phyloP scores from a whole-genome alignment of 2,329 filamentous ascomycete genomes.

The Grosmannia penicillata region DNA sequence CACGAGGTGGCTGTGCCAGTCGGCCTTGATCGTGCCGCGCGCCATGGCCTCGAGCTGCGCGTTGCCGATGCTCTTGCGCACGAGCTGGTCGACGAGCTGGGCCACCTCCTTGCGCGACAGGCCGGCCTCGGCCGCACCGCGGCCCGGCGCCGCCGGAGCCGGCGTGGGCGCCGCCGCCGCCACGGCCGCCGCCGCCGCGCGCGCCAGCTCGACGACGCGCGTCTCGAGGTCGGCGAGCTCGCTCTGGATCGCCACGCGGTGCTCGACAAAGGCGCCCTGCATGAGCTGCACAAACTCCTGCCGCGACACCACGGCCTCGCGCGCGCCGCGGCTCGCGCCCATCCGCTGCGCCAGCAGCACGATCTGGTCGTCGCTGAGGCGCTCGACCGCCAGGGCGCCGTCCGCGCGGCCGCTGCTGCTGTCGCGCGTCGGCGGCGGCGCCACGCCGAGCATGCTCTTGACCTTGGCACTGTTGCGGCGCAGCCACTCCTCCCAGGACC shows the following conservation, averaged over 20 bases:
- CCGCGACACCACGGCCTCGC: slow-evolving; percentile 26
- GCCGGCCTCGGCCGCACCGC: slow-evolving; percentile 12
- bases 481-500: slow-evolving; percentile 37
- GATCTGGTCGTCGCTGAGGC: slow-evolving; percentile 20
- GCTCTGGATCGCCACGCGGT: slow-evolving; percentile 23
- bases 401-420: not conserved
- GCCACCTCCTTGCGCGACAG: slow-evolving; percentile 26
- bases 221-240: slow-evolving; percentile 24
- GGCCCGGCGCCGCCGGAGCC: slow-evolving; percentile 3
- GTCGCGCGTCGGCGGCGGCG: not conserved
- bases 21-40: slow-evolving; percentile 27
- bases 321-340: slow-evolving; percentile 15
- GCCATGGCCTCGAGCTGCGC: slow-evolving; percentile 32
- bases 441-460: slow-evolving; percentile 13
- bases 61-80: slow-evolving; percentile 28
- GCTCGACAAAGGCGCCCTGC: slow-evolving; percentile 21
- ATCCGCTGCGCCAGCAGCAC: slow-evolving; percentile 22
- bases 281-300: slow-evolving; percentile 33
- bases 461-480: slow-evolving; percentile 31
- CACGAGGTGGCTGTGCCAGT: slow-evolving; percentile 28
- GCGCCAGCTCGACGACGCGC: slow-evolving; percentile 10
- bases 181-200: slow-evolving; percentile 2
- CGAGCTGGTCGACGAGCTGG: slow-evolving; percentile 23
- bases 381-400: slow-evolving; percentile 12
- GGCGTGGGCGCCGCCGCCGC: not conserved